Base-by-base conservation (phyloP, 306 rosid species). In the Elaeagnus macrophylla region DNA sequence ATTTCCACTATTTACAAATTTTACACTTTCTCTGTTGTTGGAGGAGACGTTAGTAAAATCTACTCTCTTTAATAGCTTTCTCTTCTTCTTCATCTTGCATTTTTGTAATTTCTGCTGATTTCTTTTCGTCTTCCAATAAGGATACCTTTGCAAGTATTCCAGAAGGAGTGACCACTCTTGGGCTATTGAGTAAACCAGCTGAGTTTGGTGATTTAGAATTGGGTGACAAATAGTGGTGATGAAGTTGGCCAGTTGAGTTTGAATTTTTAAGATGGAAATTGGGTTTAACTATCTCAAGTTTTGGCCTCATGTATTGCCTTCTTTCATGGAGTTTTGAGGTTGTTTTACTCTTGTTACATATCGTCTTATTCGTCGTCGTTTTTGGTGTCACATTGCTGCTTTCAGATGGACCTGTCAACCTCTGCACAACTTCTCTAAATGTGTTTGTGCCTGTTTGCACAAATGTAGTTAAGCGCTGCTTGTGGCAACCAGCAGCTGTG, bases 41-140 rank as follows among this genome's bases (percentile, higher is more conserved):
- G 15, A 94, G 86, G 39, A 90, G 90, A 67, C 83, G 90, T 84
- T 83, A 72, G 73, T 83, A 86, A 69, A 86, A 83, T 12, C 90
- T 48, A 67, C 81, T 79, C 60, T 81, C 95, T 74, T 63, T 74
- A 39, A 86, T 81, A 10, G 88, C 95, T 62, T 41, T 83, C 64
- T 83, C 94, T 75, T 86, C 95, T 71, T 83, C 95, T 49, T 79
- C 72, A 35, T 47, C 61, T 56, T 78, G 77, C 5, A 81, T 53
- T 25, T 53, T 65, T 45, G 51, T 10, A 18, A 37, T 25, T 32
- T 39, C 37, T 36, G 50, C 61, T 39, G 58, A 3, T 46, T 50
- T 75, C 63, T 62, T 74, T 41, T 69, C 76, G 53, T 68, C 74
- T 41, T 75, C 94, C 11, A 51, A 1, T 35, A 86, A 60, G 17